These are phyloP conservation scores for Epichloe glyceriae DNA, from an alignment of 2,329 filamentous ascomycete species.

Conservation along the genomic window DNA sequence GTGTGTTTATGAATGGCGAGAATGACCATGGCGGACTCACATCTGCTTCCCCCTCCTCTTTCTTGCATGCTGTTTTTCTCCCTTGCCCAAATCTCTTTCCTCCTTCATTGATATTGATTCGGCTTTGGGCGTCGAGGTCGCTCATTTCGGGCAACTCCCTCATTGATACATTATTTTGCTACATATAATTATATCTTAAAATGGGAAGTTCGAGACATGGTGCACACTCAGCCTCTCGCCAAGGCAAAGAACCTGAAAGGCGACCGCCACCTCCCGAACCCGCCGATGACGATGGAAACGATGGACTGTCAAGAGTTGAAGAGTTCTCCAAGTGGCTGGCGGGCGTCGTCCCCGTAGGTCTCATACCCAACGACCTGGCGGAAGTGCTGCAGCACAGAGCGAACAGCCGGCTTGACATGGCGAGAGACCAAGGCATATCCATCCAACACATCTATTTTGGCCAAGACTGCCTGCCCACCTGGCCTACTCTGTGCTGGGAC, in stretches of 20 bases:
- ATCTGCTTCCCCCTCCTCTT: neutral
- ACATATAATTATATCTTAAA: too few relatives aligned
- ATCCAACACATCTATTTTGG: slow-evolving; percentile 14
- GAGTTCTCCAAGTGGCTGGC: slow-evolving; percentile 8
- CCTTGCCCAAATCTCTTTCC: too few relatives aligned
- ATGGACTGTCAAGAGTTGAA: neutral
- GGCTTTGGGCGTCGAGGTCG: neutral
- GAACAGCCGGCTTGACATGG: slow-evolving; percentile 13
- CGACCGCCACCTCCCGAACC: neutral
- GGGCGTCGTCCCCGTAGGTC: slow-evolving; percentile 9
- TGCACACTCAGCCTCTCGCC: neutral
- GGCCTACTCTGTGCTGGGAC: slow-evolving; percentile 15
- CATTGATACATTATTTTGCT: too few relatives aligned
- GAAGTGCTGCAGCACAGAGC: slow-evolving; percentile 11
- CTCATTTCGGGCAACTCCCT: neutral
- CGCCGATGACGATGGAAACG: neutral
- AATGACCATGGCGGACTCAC: neutral
- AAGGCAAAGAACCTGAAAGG: neutral
- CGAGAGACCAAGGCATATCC: slow-evolving; percentile 6
- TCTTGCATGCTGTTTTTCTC: neutral
- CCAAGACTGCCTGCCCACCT: slow-evolving; percentile 18
- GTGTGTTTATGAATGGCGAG: neutral
- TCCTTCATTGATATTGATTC: neutral
- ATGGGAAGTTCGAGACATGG: neutral
- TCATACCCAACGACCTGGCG: slow-evolving; percentile 12